Conservation (phyloP, 2,329 filamentous ascomycete species). For the Aotearoamyces nothofagi region DNA sequence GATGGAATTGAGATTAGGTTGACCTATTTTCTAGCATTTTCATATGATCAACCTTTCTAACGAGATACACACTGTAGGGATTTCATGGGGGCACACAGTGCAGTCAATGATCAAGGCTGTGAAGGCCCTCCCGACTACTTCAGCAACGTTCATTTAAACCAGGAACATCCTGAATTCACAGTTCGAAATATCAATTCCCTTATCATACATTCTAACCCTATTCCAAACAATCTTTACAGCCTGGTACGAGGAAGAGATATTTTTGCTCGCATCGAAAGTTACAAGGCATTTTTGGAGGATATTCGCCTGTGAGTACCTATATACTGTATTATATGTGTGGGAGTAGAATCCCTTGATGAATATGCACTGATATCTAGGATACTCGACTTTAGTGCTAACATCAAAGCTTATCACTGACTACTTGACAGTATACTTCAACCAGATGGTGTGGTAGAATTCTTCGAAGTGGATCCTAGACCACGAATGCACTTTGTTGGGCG, state of each 20-base stretch:
- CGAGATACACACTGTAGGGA: too few species aligned
- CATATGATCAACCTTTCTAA: too few species aligned
- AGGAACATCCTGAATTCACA: constrained; percentile 13
- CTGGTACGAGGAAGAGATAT: constrained; percentile 16
- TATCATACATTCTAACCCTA: constrained; percentile 9
- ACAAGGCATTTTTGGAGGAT: constrained; percentile 15
- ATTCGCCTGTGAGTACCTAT: constrained; percentile 12
- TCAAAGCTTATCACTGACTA: too few species aligned
- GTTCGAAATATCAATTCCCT: constrained; percentile 15
- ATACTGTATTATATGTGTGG: too few species aligned
- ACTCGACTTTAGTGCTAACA: not conserved
- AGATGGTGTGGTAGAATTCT: constrained; percentile 18
- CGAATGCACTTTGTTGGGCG: constrained; percentile 5
- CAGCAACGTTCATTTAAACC: constrained; percentile 5
- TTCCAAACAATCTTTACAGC: constrained; percentile 14
- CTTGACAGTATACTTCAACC: constrained; percentile 14
- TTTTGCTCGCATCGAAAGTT: constrained; percentile 16
- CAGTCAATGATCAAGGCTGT: not conserved
- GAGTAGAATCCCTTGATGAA: too few species aligned
- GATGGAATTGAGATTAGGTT: too few species aligned
- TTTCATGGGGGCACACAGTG: constrained; percentile 9
- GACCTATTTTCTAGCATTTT: too few species aligned
- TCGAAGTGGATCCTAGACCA: constrained; percentile 17
- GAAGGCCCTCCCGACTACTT: constrained; percentile 12
- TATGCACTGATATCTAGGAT: too few species aligned